A percentile compares a stretch with the other conserved stretches of the same genome.
Evolutionary conservation across 192 early-diverging fungal species (phyloP).

Genomic region (Entomortierella parvispora): DNA sequence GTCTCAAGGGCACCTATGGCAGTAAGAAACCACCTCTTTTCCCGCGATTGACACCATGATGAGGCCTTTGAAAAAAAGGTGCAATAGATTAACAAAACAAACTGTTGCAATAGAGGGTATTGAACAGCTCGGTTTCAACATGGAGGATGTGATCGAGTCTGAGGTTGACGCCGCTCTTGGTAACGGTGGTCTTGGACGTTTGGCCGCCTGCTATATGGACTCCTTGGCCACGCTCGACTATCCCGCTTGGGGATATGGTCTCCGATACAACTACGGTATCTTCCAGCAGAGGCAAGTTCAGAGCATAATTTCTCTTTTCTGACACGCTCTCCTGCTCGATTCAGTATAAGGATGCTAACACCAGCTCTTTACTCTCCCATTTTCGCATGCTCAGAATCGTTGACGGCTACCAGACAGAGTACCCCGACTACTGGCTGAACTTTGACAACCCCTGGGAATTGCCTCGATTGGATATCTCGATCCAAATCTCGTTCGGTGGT

Average conservation of each 20-base stretch:
- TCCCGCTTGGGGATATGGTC: conserved; percentile 97
- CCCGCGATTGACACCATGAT: background rate
- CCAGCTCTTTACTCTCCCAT: too few species aligned
- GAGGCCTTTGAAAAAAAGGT: background rate
- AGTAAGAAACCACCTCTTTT: conserved; percentile 52
- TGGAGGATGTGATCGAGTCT: conserved; percentile 94
- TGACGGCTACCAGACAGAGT: conserved; percentile 95
- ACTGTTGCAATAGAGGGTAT: conserved; percentile 65
- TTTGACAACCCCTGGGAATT: conserved; percentile 98
- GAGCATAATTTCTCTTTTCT: background rate
- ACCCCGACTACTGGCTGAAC: conserved; percentile 97
- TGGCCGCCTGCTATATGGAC: conserved; percentile 99
- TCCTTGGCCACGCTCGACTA: conserved; percentile 94
- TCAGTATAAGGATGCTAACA: too few species aligned
- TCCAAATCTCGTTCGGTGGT: conserved; percentile 92
- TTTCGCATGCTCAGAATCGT: conserved; percentile 66
- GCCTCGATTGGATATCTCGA: conserved; percentile 90
- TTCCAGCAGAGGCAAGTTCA: conserved; percentile 86
- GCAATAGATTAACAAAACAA: too few species aligned
- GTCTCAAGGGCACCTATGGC: conserved; percentile 82
- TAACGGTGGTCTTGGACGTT: conserved; percentile 96
- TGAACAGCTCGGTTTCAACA: conserved; percentile 84
- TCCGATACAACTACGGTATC: conserved; percentile 98
- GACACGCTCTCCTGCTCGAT: too few species aligned
- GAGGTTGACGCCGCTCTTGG: conserved; percentile 97